These are phyloP conservation scores for Phycomyces blakesleeanus DNA, from an alignment of 192 early-diverging fungal species.

Conservation along the genomic window DNA sequence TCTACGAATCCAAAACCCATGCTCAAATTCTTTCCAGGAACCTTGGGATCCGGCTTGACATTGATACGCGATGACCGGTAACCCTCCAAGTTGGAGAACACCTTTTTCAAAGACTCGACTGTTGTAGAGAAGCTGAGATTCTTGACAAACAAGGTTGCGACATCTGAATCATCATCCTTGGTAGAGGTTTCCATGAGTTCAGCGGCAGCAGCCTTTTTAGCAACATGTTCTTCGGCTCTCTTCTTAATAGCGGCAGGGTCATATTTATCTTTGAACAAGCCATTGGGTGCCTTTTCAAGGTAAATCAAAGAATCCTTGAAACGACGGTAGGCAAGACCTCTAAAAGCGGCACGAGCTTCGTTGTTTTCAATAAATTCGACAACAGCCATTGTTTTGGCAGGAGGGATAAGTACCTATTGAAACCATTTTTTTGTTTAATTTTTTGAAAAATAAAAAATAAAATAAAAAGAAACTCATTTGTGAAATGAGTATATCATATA, in stretches of 20 bases:
- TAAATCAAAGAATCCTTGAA: slow-evolving; percentile 91
- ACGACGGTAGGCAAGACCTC: slow-evolving; percentile 83
- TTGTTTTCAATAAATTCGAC: slow-evolving; percentile 88
- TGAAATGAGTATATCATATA: too few relatives aligned
- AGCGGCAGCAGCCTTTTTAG: slow-evolving; percentile 37
- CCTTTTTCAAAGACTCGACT: slow-evolving; percentile 65
- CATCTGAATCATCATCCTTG: slow-evolving; percentile 57
- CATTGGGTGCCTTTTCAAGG: slow-evolving; percentile 88
- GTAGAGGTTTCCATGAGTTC: slow-evolving; percentile 33
- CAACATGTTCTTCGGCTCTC: slow-evolving; percentile 33
- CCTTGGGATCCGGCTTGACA: slow-evolving; percentile 84
- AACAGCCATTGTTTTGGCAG: slow-evolving; percentile 88
- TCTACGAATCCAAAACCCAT: slow-evolving; percentile 99
- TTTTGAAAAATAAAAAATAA: too few relatives aligned
- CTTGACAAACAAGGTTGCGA: slow-evolving; percentile 89
- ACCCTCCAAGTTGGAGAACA: slow-evolving; percentile 75
- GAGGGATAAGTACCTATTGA: slow-evolving; percentile 73
- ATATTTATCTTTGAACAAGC: slow-evolving; percentile 65
- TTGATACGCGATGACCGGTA: slow-evolving; percentile 78
- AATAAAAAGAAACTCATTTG: background rate
- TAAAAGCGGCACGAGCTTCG: slow-evolving; percentile 88
- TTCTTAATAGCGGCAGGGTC: slow-evolving; percentile 40
- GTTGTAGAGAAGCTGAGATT: slow-evolving; percentile 93
- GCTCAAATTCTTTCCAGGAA: slow-evolving; percentile 67
- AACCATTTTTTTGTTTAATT: too few relatives aligned